Conservation (phyloP, 371 early-diverging fungal genomes). For the Blakeslea trispora region DNA sequence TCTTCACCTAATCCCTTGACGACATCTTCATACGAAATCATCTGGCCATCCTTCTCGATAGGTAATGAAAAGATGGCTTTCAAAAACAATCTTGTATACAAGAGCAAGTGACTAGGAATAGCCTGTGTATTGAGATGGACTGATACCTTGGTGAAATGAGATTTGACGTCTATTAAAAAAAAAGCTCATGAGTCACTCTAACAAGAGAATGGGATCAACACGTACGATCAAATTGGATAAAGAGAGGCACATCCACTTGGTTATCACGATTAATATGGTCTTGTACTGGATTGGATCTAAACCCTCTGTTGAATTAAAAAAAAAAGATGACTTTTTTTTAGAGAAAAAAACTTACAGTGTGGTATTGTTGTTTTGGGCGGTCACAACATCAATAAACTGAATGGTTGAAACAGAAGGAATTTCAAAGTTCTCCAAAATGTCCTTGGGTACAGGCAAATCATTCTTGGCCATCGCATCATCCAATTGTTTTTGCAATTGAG, state of each 20-base stretch:
- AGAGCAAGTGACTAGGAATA: constrained; percentile 54
- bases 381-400: constrained; percentile 60
- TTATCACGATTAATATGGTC: constrained; percentile 52
- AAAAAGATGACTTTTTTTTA: not conserved
- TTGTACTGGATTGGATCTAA: constrained; percentile 57
- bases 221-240: constrained; percentile 69
- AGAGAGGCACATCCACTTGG: constrained; percentile 54
- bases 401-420: constrained; percentile 62
- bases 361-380: constrained; percentile 54
- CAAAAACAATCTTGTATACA: constrained; percentile 60
- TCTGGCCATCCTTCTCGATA: constrained; percentile 40
- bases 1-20: constrained; percentile 62
- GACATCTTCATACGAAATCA: constrained; percentile 59
- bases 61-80: constrained; percentile 64
- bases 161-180: constrained; percentile 57
- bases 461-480: constrained; percentile 60
- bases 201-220: constrained; percentile 3
- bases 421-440: constrained; percentile 60
- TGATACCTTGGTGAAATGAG: constrained; percentile 58
- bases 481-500: constrained; percentile 50
- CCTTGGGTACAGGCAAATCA: constrained; percentile 57
- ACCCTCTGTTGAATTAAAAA: not conserved
- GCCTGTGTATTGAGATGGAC: constrained; percentile 51
- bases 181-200: too few relatives aligned
- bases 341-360: constrained; percentile 46